Percentiles rank a stretch among this genome's conserved stretches.
Conservation (phyloP, 257 asterid genomes). For the Jasminum sambac region DNA sequence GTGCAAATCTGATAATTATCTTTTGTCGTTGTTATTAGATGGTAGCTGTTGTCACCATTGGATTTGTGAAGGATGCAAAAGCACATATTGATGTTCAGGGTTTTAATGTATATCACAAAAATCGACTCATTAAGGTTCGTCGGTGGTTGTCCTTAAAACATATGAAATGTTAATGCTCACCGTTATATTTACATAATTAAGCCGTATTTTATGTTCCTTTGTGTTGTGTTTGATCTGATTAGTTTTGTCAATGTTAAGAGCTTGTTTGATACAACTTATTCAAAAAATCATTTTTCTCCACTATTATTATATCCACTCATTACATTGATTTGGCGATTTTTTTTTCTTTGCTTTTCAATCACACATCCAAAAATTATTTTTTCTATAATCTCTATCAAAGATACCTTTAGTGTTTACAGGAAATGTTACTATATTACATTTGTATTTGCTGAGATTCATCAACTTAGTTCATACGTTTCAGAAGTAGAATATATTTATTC, state of each 20-base stretch:
- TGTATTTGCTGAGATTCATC: background rate
- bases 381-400: too few relatives aligned
- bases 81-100: slow-evolving; percentile 97
- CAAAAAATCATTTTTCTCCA: too few relatives aligned
- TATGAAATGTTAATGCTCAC: background rate
- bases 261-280: too few relatives aligned
- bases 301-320: too few relatives aligned
- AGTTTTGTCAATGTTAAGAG: background rate
- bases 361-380: too few relatives aligned
- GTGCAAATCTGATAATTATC: slow-evolving; percentile 23
- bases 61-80: slow-evolving; percentile 95
- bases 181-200: background rate
- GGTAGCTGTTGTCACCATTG: slow-evolving; percentile 88
- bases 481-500: background rate
- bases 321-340: too few relatives aligned
- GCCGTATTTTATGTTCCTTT: background rate
- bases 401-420: background rate
- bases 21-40: slow-evolving; percentile 44
- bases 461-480: background rate
- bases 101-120: slow-evolving; percentile 95
- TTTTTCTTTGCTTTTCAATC: too few relatives aligned
- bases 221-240: background rate
- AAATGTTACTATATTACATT: background rate
- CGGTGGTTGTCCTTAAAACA: background rate
- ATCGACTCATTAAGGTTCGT: slow-evolving; percentile 88